Evolutionary conservation across 768 basidiomycete genomes (phyloP).

Genomic region (Serendipita vermifera): DNA sequence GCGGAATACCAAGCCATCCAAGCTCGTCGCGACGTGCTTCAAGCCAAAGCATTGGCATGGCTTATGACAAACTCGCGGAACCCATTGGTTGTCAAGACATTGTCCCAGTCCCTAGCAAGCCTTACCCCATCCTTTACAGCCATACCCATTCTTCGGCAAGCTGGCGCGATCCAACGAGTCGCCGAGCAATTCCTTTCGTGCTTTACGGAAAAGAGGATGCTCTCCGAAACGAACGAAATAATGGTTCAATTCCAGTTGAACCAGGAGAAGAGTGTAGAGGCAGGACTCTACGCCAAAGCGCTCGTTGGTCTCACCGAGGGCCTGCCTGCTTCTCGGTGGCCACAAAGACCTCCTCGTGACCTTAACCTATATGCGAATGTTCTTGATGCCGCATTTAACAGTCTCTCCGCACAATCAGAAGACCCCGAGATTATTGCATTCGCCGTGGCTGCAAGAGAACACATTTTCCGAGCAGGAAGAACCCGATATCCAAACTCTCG

Average conservation of each 20-base stretch:
- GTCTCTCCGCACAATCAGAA: background rate
- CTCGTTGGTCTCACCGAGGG: background rate
- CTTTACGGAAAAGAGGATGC: background rate
- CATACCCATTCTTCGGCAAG: background rate
- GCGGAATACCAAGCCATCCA: conserved; percentile 7
- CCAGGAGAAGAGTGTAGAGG: conserved; percentile 3
- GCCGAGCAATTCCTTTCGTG: conserved; percentile 3
- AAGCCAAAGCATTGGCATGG: conserved; percentile 7
- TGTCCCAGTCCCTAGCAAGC: background rate
- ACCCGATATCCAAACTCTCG: background rate
- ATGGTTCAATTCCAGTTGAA: background rate
- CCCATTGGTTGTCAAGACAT: background rate
- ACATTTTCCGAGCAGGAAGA: background rate
- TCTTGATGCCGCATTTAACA: background rate
- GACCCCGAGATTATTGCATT: background rate
- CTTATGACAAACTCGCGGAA: conserved; percentile 3
- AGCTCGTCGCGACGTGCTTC: background rate
- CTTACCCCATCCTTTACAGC: background rate
- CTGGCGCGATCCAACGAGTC: conserved; percentile 4
- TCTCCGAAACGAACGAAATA: background rate
- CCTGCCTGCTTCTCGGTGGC: conserved; percentile 5
- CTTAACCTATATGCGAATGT: background rate
- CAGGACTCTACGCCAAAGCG: background rate
- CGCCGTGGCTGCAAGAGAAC: conserved; percentile 2
- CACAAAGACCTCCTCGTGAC: background rate